Conservation (phyloP, 805 yeast species). For the Metschnikowia reukaufii region DNA sequence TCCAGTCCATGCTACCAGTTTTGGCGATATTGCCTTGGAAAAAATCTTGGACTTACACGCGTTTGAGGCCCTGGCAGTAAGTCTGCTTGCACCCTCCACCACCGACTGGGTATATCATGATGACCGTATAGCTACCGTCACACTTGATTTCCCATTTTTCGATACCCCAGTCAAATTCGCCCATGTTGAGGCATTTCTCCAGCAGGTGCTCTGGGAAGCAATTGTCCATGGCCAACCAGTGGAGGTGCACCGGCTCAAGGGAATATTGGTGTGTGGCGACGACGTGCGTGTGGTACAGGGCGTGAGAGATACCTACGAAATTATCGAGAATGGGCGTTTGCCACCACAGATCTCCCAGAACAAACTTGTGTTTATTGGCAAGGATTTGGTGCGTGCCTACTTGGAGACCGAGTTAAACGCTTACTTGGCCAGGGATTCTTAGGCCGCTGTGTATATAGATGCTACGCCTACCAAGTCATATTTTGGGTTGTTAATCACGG, state of each 20-base stretch:
- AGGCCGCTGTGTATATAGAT: no score
- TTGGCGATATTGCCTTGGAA: constrained; percentile 69
- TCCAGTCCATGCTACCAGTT: constrained; percentile 64
- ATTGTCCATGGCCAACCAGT: constrained; percentile 40
- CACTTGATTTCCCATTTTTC: constrained; percentile 47
- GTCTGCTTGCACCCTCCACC: constrained; percentile 16
- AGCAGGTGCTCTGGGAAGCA: constrained; percentile 73
- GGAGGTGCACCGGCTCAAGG: constrained; percentile 84
- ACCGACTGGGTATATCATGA: constrained; percentile 34
- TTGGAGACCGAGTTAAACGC: constrained; percentile 32
- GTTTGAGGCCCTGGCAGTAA: constrained; percentile 46
- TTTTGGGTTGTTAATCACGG: no score
- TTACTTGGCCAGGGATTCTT: constrained; percentile 2
- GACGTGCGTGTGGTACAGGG: constrained; percentile 76
- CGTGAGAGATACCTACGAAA: constrained; percentile 88
- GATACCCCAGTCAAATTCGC: constrained; percentile 36
- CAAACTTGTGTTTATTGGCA: constrained; percentile 76
- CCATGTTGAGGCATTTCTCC: constrained; percentile 62
- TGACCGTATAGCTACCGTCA: constrained; percentile 37
- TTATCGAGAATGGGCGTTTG: constrained; percentile 46
- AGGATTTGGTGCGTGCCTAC: constrained; percentile 45
- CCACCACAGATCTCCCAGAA: constrained; percentile 43
- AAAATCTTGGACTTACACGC: constrained; percentile 78
- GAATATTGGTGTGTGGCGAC: constrained; percentile 50
- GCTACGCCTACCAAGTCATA: no score